Evolutionary conservation across 306 rosid genomes (phyloP).

Genomic region (Rosa multiflora): DNA sequence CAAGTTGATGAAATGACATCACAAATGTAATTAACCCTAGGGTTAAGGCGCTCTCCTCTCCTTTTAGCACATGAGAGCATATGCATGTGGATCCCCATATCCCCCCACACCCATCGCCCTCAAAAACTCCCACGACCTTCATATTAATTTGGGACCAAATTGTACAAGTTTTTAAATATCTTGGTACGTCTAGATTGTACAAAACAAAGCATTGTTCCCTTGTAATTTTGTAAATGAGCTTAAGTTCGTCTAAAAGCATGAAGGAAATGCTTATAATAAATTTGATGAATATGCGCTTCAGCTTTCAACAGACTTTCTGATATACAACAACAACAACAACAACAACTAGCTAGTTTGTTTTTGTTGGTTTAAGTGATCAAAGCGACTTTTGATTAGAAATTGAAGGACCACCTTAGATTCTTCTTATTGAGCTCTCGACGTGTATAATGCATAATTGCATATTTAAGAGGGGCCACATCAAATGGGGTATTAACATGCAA

Average conservation of each 20-base stretch:
- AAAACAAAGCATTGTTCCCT: constrained; percentile 21
- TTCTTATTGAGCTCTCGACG: background rate
- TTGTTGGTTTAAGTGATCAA: constrained; percentile 13
- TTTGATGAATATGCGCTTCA: constrained; percentile 3
- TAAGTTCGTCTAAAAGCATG: constrained; percentile 4
- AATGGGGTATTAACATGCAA: constrained; percentile 13
- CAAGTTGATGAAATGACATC: background rate
- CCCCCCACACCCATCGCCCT: constrained; percentile 15
- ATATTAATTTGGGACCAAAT: background rate
- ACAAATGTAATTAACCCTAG: constrained; percentile 8
- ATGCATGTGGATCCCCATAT: constrained; percentile 28
- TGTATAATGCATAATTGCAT: background rate
- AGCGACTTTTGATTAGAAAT: constrained; percentile 43
- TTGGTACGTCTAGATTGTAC: background rate
- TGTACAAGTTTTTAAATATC: background rate
- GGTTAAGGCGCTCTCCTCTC: constrained; percentile 21
- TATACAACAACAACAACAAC: background rate
- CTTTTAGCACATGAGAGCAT: constrained; percentile 17
- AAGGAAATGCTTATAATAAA: background rate
- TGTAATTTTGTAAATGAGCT: constrained; percentile 3
- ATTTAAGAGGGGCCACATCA: constrained; percentile 9
- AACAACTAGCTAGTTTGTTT: background rate
- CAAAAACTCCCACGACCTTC: constrained; percentile 13
- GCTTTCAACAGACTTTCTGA: background rate
- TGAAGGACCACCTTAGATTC: constrained; percentile 17